Evolutionary conservation across 768 basidiomycete species (phyloP), one percentile per base, ranked within the genome.

Genomic region (Hydnum rufescens): DNA sequence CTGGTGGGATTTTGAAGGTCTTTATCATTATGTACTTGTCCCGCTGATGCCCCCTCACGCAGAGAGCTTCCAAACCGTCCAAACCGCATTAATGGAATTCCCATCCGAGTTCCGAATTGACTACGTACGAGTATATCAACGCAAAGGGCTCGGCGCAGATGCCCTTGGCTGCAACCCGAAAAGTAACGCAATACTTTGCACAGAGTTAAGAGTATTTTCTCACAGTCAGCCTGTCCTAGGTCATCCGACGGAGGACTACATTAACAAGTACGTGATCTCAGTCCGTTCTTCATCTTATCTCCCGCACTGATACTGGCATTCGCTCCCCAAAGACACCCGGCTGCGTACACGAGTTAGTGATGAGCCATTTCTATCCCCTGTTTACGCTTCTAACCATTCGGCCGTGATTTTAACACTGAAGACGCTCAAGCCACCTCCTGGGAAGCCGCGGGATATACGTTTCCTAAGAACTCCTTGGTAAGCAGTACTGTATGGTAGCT

Each of bases 121-220:
- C 63, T 88, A 86, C 61, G 77, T 88, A 36, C 72, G 85, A 25
- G 80, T 89, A 19, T 89, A 86, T 63, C 84, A 86, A 64, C 65
- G 75, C 49, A 68, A 72, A 57, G 75, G 72, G 2, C 55, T 65
- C 50, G 65, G 75, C 49, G 68, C 71, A 57, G 75, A 57, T 29
- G 82, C 82, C 59, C 60, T 78, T 25, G 81, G 82, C 2, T 87
- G 84, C 60, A 68, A 75, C 61, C 83, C 83, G 0, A 57, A 49
- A 4, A 32, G 48, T 51, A 13, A 19, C 53, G 28, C 4, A 30
- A 71, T 2, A 55, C 65, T 5, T 42, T 28, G 42, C 34, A 18
- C 22, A 6, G 34, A 30, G 8, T 54, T 53, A 51, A 65, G 73
- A 42, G 80, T n/a, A n/a, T n/a, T n/a, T n/a, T n/a, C n/a, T n/a